These are phyloP conservation scores for Ophiosphaerella korrae DNA, from an alignment of 2,329 filamentous ascomycete species.

Conservation along the genomic window DNA sequence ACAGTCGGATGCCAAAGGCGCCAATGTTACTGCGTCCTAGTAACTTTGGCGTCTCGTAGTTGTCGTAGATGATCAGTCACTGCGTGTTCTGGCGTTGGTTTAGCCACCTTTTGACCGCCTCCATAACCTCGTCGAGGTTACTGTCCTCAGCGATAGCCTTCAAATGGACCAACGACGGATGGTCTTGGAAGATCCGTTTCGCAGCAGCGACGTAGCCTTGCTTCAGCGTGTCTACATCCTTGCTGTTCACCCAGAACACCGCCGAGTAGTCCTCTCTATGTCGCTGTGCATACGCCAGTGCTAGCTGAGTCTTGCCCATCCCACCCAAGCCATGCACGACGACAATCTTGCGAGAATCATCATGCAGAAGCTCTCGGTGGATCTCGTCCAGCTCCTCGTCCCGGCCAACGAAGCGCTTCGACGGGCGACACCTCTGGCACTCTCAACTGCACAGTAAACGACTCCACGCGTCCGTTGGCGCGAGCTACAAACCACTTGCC, in stretches of 20 bases:
- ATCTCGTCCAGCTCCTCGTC: conserved; percentile 36
- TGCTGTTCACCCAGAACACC: conserved; percentile 53
- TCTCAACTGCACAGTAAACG: conserved; percentile 3
- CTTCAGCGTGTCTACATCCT: conserved; percentile 39
- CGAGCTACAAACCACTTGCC: background rate
- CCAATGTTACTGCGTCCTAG: background rate
- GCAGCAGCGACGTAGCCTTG: conserved; percentile 15
- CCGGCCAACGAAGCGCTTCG: conserved; percentile 40
- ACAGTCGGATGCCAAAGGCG: conserved; percentile 37
- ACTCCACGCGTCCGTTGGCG: background rate
- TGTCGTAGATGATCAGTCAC: conserved; percentile 52
- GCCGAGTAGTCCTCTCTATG: conserved; percentile 47
- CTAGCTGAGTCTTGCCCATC: conserved; percentile 54
- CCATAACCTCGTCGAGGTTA: conserved; percentile 32
- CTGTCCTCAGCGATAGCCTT: conserved; percentile 22
- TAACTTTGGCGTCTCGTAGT: conserved; percentile 50
- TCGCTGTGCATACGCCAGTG: conserved; percentile 43
- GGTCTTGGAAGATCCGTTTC: conserved; percentile 31
- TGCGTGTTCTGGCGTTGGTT: conserved; percentile 38
- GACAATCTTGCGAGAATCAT: conserved; percentile 28
- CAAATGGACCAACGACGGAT: conserved; percentile 30
- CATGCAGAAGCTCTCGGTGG: conserved; percentile 25
- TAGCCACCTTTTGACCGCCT: conserved; percentile 49
- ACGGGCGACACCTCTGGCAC: conserved; percentile 8
- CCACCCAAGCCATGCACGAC: conserved; percentile 51